Base-by-base conservation (phyloP, 225 moss, liverwort and hornwort species). In the Neckera pumila region DNA sequence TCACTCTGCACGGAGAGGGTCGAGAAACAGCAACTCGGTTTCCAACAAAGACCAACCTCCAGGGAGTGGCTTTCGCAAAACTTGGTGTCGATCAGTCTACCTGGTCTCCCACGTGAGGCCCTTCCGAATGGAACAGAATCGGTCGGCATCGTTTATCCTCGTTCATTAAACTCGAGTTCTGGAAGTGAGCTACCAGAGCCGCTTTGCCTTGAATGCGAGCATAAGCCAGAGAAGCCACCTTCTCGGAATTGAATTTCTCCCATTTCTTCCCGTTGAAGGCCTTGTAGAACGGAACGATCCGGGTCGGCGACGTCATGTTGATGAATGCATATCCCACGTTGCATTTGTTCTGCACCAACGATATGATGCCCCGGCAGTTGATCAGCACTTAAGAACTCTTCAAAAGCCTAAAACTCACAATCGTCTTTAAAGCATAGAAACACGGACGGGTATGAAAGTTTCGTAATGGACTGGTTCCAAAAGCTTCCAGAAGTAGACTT, bases 181-280 rank as follows among this genome's bases (percentile, higher is more conserved):
- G 98, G 80, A 99, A 99, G 80, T 97, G 98, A 54, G 96, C 97
- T 17, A 97, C 97, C 62, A 99, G 94, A 53, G 98, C 98, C 86
- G 98, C 96, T 89, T 99, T 99, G n/a, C 98, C 98, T 93, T 99
- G 98, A 78, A 99, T 99, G 54, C 98, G 95, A 25, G 98, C 97
- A 74, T 99, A 99, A 40, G 98, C 98, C 80, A 99, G 91, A 22
- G 98, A 99, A 11, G 98, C 98, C 57, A 99, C 98, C 90, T 99
- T 99, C 89, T 99, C 98, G 70, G 97, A 97, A 85, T 99, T 99
- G 77, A 99, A 99, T 77, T 97, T 99, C 86, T 98, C 98, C 98
- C 98, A 98, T 62, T 98, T 98, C 88, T 98, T 98, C 33, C 98
- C 98, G 80, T 98, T 98, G 88, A 98, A 98, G 36, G 98, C 98